These are phyloP conservation scores for Phytophthora foliorum DNA, from an alignment of 352 stramenopile species.

Conservation along the genomic window DNA sequence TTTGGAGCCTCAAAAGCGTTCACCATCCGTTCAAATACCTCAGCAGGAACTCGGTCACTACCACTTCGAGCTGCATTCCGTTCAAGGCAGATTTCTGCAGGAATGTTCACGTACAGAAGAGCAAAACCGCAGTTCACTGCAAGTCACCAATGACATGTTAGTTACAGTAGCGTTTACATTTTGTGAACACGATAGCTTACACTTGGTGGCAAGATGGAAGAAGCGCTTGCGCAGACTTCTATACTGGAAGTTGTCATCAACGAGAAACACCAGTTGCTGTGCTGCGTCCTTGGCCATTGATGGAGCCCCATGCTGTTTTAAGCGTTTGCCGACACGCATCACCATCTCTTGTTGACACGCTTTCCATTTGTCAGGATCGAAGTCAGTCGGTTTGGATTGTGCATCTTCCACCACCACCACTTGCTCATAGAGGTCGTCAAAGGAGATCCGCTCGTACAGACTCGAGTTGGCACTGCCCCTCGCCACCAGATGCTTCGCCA, in stretches of 20 bases:
- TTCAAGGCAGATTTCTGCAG: conserved; percentile 38
- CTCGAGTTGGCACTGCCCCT: neutral
- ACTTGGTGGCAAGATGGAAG: conserved; percentile 56
- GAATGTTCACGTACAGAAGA: conserved; percentile 48
- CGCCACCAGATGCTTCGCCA: conserved; percentile 44
- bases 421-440: conserved; percentile 69
- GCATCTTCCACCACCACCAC: neutral
- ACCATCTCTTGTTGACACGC: conserved; percentile 59
- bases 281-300: neutral
- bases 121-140: conserved; percentile 57
- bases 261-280: conserved; percentile 53
- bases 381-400: conserved; percentile 22
- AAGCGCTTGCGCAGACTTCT: conserved; percentile 79
- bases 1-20: conserved; percentile 54
- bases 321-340: conserved; percentile 25
- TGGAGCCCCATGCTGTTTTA: conserved; percentile 14
- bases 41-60: conserved; percentile 45
- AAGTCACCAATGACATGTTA: conserved; percentile 32
- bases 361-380: conserved; percentile 69
- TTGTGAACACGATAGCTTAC: conserved; percentile 33
- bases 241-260: conserved; percentile 82
- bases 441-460: conserved; percentile 54
- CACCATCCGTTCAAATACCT: conserved; percentile 61
- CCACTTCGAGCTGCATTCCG: conserved; percentile 51
- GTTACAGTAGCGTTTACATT: conserved; percentile 1